Base-by-base conservation (phyloP, 441 rosid species). In the Bruguiera hainesii region DNA sequence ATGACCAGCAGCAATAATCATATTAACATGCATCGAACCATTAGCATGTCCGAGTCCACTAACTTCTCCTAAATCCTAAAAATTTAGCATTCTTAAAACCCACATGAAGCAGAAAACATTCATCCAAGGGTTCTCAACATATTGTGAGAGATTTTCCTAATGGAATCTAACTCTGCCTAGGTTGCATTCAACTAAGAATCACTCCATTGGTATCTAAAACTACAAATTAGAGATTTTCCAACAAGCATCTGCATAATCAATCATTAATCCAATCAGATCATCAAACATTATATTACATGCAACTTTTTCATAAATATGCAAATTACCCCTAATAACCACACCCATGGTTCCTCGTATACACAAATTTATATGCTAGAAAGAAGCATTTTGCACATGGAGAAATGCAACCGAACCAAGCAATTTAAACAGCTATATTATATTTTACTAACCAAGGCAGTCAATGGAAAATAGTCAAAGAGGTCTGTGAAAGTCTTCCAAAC, bases 401-500 rank as follows among this genome's bases (percentile, higher is more conserved):
- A 33, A 21, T 28, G 58, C 51, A 76, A 13, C 56, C 62, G 42
- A 53, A 21, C 35, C 64, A 70, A 68, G 46, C 18, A 28, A 19
- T 10, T 13, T 25, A 35, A 64, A 61, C 10, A 57, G 33, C n/a
- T 26, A 16, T 5, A 42, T 28, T 25, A 50, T 33, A 37, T 35
- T 60, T 69, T 69, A 88, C 94, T 85, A 74, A 93, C 98, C 98
- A 93, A 82, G 62, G 98, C 98, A 66, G 98, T 93, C 81, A 93
- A 73, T 20, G 98, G 97, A 63, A 93, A 89, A 86, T 87, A 93
- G 78, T 93, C 98, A 64, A 93, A 93, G 67, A 93, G 91, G 78
- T 93, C 98, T 48, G 98, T 90, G 72, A 93, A 93, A 68, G 75
- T 88, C 86, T 93, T 93, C 97, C 98, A 90, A 71, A 93, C 96